phyloP scores from a whole-genome alignment of 768 basidiomycete species.

The Amanita pseudoporphyria region DNA sequence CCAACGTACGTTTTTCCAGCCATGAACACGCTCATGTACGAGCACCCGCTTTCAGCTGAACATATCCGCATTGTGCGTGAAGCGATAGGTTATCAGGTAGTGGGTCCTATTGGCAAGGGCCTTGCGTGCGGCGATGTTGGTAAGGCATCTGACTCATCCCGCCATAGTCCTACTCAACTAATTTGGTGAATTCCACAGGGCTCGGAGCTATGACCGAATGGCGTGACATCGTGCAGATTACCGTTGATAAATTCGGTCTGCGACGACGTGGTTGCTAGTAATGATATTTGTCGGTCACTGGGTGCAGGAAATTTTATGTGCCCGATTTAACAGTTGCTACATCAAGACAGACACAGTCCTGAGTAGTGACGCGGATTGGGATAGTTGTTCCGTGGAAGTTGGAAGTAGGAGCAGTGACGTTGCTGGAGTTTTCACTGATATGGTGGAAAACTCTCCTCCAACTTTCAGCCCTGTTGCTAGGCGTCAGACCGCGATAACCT shows the following conservation, averaged over 20 bases:
- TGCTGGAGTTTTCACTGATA: no score
- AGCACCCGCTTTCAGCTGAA: conserved; percentile 82
- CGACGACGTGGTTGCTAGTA: not conserved
- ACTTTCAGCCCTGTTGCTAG: no score
- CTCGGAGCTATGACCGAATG: conserved; percentile 96
- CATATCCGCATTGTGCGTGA: conserved; percentile 73
- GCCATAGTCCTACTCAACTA: not conserved
- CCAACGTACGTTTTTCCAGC: conserved; percentile 92
- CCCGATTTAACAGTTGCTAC: no score
- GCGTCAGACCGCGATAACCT: conserved; percentile 14
- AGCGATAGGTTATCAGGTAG: conserved; percentile 67
- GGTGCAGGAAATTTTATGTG: no score
- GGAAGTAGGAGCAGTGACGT: no score
- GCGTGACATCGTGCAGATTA: conserved; percentile 75
- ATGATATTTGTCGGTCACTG: no score
- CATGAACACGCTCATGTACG: conserved; percentile 99
- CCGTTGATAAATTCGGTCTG: conserved; percentile 45
- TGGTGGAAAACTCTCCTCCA: no score
- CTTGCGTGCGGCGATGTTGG: conserved; percentile 92
- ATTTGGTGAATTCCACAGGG: conserved; percentile 33
- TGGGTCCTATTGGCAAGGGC: conserved; percentile 81
- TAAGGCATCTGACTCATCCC: conserved; percentile 22
- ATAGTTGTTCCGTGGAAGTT: no score
- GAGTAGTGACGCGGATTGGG: no score
- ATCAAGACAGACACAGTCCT: no score